phyloP scores from a whole-genome alignment of 257 asterid species.

The Rauvolfia tetraphylla region DNA sequence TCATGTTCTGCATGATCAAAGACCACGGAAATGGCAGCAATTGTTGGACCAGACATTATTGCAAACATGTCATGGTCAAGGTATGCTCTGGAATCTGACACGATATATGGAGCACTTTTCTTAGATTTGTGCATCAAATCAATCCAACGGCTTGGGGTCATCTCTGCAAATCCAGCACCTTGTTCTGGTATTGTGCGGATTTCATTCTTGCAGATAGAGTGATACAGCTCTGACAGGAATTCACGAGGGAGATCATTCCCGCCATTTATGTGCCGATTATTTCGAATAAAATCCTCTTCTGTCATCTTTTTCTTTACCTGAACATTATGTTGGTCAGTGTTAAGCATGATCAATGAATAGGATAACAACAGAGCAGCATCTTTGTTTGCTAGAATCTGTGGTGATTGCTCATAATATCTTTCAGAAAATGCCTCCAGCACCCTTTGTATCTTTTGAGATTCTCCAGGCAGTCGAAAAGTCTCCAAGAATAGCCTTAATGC shows the following conservation, averaged over 20 bases:
- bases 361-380: conserved; percentile 92
- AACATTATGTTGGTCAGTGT: conserved; percentile 90
- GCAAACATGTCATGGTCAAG: conserved; percentile 99
- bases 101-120: conserved; percentile 67
- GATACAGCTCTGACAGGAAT: conserved; percentile 73
- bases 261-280: conserved; percentile 87
- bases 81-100: conserved; percentile 76
- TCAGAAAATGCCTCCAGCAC: conserved; percentile 98
- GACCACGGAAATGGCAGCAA: conserved; percentile 96
- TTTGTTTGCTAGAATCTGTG: conserved; percentile 76
- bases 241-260: conserved; percentile 95
- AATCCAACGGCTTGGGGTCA: conserved; percentile 96
- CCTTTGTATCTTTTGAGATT: conserved; percentile 97
- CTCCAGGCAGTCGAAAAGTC: conserved; percentile 95
- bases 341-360: conserved; percentile 86
- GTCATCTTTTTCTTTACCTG: conserved; percentile 98
- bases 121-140: conserved; percentile 87
- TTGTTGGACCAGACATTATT: conserved; percentile 95
- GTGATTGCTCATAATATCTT: conserved; percentile 92
- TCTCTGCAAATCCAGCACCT: conserved; percentile 85
- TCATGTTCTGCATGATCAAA: conserved; percentile 93
- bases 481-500: conserved; percentile 89
- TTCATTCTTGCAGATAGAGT: conserved; percentile 88
- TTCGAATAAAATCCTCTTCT: conserved; percentile 92
- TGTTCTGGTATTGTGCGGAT: conserved; percentile 95